These are phyloP conservation scores for Canavalia ensiformis DNA, from an alignment of 306 rosid genomes.

Conservation along the genomic window DNA sequence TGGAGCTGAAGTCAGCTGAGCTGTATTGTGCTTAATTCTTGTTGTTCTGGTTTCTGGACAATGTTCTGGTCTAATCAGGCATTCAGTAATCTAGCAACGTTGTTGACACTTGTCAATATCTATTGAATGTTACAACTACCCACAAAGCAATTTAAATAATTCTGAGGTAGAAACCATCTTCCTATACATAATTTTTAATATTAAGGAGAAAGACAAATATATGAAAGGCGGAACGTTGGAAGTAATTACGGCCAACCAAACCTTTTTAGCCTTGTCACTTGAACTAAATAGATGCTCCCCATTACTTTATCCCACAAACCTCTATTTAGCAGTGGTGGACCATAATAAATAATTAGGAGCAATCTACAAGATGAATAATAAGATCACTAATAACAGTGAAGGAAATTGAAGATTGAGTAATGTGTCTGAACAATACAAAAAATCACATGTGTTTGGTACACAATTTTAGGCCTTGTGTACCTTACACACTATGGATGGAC, in stretches of 20 bases:
- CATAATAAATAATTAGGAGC: not conserved
- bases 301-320: not conserved
- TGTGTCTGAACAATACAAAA: too few species aligned
- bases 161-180: not conserved
- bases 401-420: too few species aligned
- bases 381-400: not conserved
- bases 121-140: not conserved
- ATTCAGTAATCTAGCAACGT: slow-evolving; percentile 1
- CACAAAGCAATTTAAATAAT: not conserved
- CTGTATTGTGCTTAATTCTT: not conserved
- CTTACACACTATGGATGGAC: too few species aligned
- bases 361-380: not conserved
- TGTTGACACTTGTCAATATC: not conserved
- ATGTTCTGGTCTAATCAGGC: not conserved
- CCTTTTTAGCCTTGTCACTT: not conserved
- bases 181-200: not conserved
- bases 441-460: too few species aligned
- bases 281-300: not conserved
- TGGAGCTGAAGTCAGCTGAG: not conserved
- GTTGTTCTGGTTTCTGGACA: slow-evolving; percentile 2
- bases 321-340: not conserved
- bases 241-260: not conserved
- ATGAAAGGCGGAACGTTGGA: not conserved
- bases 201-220: not conserved
- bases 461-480: too few species aligned